Percentiles rank a stretch among this genome's conserved stretches.
These are phyloP conservation scores for Phaeodactylum tricornutum DNA, from an alignment of 108 stramenopile species.

Conservation along the genomic window DNA sequence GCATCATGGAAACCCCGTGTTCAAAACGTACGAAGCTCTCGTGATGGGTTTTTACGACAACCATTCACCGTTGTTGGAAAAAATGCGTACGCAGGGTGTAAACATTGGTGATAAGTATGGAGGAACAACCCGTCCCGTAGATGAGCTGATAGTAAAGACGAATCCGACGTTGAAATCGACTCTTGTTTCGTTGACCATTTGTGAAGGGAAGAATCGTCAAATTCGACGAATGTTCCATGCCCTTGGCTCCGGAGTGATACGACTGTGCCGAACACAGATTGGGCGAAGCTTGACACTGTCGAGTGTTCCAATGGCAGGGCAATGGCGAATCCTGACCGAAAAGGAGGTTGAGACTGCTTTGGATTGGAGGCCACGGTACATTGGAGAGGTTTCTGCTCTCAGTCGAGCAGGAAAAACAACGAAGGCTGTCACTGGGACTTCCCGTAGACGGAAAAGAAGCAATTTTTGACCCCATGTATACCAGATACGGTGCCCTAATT, in stretches of 20 bases:
- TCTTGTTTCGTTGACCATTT: conserved; percentile 39
- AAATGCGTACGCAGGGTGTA: conserved; percentile 28
- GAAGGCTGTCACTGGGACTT: too few species aligned
- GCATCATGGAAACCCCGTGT: conserved; percentile 1
- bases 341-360: conserved; percentile 27
- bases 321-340: conserved; percentile 46
- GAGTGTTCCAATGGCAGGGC: conserved; percentile 23
- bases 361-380: conserved; percentile 24
- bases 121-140: conserved; percentile 34
- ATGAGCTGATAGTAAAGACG: conserved; percentile 26
- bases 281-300: conserved; percentile 22
- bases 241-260: conserved; percentile 60
- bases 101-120: conserved; percentile 47
- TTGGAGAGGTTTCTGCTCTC: too few species aligned
- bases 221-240: conserved; percentile 65
- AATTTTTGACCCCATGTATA: too few species aligned
- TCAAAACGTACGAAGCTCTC: conserved; percentile 54
- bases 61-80: conserved; percentile 3
- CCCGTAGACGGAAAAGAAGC: too few species aligned
- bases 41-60: conserved; percentile 52
- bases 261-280: conserved; percentile 34
- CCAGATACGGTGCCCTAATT: too few species aligned
- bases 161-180: conserved; percentile 52
- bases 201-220: conserved; percentile 63
- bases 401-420: too few species aligned